These are phyloP conservation scores for Trichosporon asahii DNA, from an alignment of 1,284 basidiomycete genomes.

Conservation along the genomic window DNA sequence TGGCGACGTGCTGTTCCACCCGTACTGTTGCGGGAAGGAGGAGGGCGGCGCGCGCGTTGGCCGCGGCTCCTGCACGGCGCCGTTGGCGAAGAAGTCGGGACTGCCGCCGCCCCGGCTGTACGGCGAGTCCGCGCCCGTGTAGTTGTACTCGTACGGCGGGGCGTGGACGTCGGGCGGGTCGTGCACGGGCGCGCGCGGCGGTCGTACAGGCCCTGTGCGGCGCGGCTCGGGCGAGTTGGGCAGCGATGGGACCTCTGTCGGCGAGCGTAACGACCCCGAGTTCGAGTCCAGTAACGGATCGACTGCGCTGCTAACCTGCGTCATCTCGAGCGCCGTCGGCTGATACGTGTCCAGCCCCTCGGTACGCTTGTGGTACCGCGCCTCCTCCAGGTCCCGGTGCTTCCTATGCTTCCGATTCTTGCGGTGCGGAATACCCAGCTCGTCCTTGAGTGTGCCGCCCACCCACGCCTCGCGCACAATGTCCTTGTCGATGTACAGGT, in stretches of 20 bases:
- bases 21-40: slow-evolving; percentile 1
- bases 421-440: slow-evolving; percentile 61
- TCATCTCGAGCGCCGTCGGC: background rate
- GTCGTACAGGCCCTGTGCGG: background rate
- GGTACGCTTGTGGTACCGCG: background rate
- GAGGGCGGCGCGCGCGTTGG: background rate
- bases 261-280: background rate
- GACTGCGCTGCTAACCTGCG: background rate
- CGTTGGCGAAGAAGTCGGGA: background rate
- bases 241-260: background rate
- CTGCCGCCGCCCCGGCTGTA: background rate
- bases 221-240: background rate
- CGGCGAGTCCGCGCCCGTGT: background rate
- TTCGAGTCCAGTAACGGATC: slow-evolving; percentile 1
- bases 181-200: background rate
- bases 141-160: background rate
- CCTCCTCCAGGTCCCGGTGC: slow-evolving; percentile 8
- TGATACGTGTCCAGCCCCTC: background rate
- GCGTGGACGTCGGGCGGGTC: background rate
- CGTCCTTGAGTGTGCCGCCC: slow-evolving; percentile 73
- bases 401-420: slow-evolving; percentile 23
- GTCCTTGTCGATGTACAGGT: slow-evolving; percentile 56
- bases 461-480: slow-evolving; percentile 88
- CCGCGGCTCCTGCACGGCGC: background rate
- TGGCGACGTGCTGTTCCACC: background rate